phyloP scores from a whole-genome alignment of 2,329 filamentous ascomycete genomes.

The Sporothrix sp. region DNA sequence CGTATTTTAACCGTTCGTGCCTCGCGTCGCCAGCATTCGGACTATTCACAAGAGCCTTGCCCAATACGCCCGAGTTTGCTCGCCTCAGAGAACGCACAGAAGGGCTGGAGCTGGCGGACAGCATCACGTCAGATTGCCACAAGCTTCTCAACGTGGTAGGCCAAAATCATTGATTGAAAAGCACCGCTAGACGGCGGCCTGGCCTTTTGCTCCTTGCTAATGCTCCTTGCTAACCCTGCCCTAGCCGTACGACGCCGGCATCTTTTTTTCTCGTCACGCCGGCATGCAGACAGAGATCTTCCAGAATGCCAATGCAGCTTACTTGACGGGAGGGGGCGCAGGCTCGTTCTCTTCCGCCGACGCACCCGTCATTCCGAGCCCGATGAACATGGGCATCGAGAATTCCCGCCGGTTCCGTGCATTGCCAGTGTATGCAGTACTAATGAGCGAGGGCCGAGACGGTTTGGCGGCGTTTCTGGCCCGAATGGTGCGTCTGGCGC shows the following conservation, averaged over 20 bases:
- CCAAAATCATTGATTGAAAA: too few species aligned
- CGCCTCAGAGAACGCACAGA: constrained; percentile 39
- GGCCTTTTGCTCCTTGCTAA: too few species aligned
- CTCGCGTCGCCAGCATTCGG: constrained; percentile 61
- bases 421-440: constrained; percentile 75
- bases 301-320: constrained; percentile 76
- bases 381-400: constrained; percentile 77
- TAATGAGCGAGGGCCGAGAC: constrained; percentile 60
- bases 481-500: constrained; percentile 61
- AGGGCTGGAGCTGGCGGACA: constrained; percentile 74
- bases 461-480: constrained; percentile 62
- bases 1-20: background rate
- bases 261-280: constrained; percentile 68
- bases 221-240: background rate
- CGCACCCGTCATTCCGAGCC: constrained; percentile 53
- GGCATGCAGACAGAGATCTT: constrained; percentile 55
- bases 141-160: constrained; percentile 86
- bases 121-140: constrained; percentile 77
- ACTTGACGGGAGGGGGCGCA: constrained; percentile 39
- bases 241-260: constrained; percentile 80
- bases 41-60: constrained; percentile 62
- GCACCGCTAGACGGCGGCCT: too few species aligned
- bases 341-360: constrained; percentile 8
- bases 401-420: constrained; percentile 88
- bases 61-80: constrained; percentile 45